Percentiles rank a stretch among this genome's conserved stretches.
Conservation (phyloP, 768 basidiomycete species). For the Boletellus sp. region DNA sequence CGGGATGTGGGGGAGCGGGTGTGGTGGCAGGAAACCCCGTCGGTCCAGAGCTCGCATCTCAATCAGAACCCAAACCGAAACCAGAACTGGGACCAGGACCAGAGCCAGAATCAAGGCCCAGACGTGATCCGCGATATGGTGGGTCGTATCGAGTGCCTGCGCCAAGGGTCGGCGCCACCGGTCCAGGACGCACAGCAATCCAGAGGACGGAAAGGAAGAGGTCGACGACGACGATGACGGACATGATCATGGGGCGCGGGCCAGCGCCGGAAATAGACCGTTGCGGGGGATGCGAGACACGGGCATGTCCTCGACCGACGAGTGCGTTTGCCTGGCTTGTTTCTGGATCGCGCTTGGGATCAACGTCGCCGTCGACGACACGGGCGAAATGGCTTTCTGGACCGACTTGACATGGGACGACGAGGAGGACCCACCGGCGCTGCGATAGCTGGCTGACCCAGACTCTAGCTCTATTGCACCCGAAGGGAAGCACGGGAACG, state of each 20-base stretch:
- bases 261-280: neutral
- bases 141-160: neutral
- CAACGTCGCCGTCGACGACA: slow-evolving; percentile 2
- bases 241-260: neutral
- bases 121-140: neutral
- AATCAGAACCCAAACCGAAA: neutral
- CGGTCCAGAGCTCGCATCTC: too few species aligned
- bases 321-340: neutral
- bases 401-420: slow-evolving; percentile 9
- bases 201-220: too few species aligned
- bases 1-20: neutral
- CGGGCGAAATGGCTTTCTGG: too few species aligned
- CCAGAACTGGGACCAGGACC: neutral
- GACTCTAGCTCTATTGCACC: neutral
- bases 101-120: neutral
- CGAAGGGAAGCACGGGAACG: neutral
- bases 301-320: neutral
- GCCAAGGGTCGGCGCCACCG: slow-evolving; percentile 16
- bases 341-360: too few species aligned
- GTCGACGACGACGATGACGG: neutral
- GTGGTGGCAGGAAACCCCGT: neutral
- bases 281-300: neutral
- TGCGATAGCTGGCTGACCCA: neutral
- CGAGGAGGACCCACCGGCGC: slow-evolving; percentile 9
- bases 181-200: neutral